phyloP scores from a whole-genome alignment of 371 early-diverging fungal species.

The Lichtheimia corymbifera region DNA sequence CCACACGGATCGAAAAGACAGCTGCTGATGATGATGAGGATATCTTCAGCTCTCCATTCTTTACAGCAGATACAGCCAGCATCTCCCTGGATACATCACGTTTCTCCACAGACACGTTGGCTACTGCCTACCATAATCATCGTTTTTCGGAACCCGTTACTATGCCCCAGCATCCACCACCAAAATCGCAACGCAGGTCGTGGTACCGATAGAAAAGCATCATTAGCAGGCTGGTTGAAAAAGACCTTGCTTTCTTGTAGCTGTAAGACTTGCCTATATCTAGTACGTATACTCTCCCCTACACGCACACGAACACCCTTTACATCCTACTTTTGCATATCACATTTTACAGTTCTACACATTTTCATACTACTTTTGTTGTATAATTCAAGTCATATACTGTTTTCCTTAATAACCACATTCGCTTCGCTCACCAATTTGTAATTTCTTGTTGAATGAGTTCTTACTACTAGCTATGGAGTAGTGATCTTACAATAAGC shows the following conservation, averaged over 20 bases:
- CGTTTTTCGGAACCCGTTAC: neutral
- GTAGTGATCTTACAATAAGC: no score
- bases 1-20: neutral
- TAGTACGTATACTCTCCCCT: neutral
- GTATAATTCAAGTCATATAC: no score
- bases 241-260: neutral
- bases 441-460: no score
- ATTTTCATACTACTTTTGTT: no score
- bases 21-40: neutral
- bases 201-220: neutral
- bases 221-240: neutral
- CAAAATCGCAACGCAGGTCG: neutral
- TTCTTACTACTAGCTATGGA: no score
- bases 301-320: no score
- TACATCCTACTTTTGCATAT: no score
- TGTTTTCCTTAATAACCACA: no score
- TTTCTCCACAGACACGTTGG: slow-evolving; percentile 11
- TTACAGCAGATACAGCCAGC: slow-evolving; percentile 16
- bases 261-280: neutral
- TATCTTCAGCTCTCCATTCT: slow-evolving; percentile 11
- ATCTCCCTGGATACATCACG: slow-evolving; percentile 16
- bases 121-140: neutral
- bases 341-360: no score
- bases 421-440: no score
- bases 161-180: neutral